Evolutionary conservation across 1,284 basidiomycete species (phyloP).

Genomic region (Rhodotorula sp.): DNA sequence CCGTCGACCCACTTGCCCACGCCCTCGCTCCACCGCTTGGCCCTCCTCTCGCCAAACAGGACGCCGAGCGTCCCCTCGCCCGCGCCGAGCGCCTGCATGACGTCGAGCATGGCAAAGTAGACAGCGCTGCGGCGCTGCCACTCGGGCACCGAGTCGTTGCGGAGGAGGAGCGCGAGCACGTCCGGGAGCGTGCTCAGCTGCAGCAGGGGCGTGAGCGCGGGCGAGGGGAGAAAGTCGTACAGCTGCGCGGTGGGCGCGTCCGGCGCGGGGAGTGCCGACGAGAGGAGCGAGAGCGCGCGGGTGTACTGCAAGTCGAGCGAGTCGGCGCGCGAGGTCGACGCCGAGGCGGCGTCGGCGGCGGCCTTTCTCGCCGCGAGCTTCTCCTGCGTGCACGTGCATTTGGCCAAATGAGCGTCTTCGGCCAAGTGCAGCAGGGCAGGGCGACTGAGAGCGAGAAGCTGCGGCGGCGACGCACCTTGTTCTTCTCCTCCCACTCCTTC

Average conservation of each 20-base stretch:
- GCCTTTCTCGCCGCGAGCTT: too few relatives aligned
- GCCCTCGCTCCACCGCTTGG: conserved; percentile 53
- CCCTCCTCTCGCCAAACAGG: conserved; percentile 55
- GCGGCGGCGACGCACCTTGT: not conserved
- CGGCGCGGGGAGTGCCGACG: conserved; percentile 16
- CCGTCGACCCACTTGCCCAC: conserved; percentile 59
- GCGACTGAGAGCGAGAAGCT: too few relatives aligned
- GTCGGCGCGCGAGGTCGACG: not conserved
- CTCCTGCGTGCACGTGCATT: too few relatives aligned
- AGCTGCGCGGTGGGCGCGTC: conserved; percentile 15
- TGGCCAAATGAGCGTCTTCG: too few relatives aligned
- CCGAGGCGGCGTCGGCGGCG: not conserved
- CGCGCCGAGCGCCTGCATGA: conserved; percentile 59
- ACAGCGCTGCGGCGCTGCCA: conserved; percentile 58
- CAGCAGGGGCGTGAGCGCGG: conserved; percentile 54
- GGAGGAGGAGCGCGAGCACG: conserved; percentile 54
- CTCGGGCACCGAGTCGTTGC: conserved; percentile 61
- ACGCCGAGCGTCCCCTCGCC: conserved; percentile 58
- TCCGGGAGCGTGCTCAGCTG: conserved; percentile 52
- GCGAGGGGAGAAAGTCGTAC: conserved; percentile 59
- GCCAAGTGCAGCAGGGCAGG: too few relatives aligned
- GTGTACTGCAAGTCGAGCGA: conserved; percentile 7
- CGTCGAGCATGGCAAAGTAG: conserved; percentile 57
- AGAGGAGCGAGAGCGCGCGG: conserved; percentile 3
- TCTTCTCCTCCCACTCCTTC: not conserved